Evolutionary conservation across 305 asterid genomes (phyloP).

Genomic region (Fraxinus sp.): DNA sequence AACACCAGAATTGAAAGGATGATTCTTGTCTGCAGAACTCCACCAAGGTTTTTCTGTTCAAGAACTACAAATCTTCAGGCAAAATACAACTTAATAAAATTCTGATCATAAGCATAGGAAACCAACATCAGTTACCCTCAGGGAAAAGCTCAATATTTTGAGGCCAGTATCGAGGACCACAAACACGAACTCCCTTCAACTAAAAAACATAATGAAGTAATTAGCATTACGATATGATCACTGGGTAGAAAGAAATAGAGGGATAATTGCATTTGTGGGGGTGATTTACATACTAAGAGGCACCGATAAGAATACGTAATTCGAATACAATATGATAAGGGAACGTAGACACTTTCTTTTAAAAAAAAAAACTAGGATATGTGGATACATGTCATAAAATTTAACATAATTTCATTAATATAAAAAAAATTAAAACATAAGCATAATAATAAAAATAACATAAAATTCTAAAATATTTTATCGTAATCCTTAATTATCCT

Average conservation of each 20-base stretch:
- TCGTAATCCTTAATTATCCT: too few species aligned
- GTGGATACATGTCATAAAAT: too few species aligned
- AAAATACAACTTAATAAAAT: slow-evolving; percentile 18
- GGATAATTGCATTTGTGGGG: background rate
- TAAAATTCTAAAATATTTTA: too few species aligned
- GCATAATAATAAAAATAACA: too few species aligned
- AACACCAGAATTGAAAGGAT: slow-evolving; percentile 86
- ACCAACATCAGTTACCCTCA: slow-evolving; percentile 47
- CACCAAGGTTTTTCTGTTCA: slow-evolving; percentile 92
- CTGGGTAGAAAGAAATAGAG: background rate
- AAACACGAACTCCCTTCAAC: slow-evolving; percentile 90
- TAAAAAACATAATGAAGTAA: slow-evolving; percentile 38
- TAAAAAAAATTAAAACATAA: too few species aligned
- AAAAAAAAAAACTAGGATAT: too few species aligned
- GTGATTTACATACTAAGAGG: background rate
- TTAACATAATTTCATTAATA: too few species aligned
- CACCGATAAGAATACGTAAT: too few species aligned
- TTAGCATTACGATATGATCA: slow-evolving; percentile 13
- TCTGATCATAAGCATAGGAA: slow-evolving; percentile 13
- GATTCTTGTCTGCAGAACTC: slow-evolving; percentile 71
- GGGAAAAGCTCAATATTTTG: slow-evolving; percentile 81
- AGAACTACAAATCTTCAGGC: slow-evolving; percentile 23
- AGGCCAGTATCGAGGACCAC: slow-evolving; percentile 99
- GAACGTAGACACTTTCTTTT: too few species aligned
- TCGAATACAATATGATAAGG: too few species aligned